Conservation (phyloP, 2,329 filamentous ascomycete genomes). For the Aspergillus eucalypticola region DNA sequence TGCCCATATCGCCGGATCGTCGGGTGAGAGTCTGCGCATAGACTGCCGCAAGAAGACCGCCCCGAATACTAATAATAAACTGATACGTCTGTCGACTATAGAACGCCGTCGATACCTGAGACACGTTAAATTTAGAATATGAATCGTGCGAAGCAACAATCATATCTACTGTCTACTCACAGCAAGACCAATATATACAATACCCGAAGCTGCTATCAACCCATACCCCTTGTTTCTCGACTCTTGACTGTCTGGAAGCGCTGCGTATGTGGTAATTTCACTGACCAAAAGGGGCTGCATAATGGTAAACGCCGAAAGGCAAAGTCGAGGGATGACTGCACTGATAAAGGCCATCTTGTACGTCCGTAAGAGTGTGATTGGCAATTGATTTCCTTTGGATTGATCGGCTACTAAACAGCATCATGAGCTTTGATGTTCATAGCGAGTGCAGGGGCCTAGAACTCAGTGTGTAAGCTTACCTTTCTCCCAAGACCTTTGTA, state of each 20-base stretch:
- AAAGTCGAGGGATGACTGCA: neutral
- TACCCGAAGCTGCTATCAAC: neutral
- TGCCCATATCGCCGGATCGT: neutral
- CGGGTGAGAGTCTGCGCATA: neutral
- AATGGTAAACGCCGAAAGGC: neutral
- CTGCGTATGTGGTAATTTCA: neutral
- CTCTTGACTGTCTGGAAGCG: neutral
- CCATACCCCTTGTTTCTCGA: neutral
- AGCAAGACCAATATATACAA: neutral
- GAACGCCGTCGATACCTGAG: neutral
- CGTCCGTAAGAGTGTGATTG: neutral
- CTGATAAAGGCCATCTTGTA: neutral
- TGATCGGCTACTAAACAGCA: neutral
- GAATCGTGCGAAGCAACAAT: no score
- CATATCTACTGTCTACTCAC: neutral
- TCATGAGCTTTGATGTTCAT: neutral
- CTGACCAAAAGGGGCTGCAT: neutral
- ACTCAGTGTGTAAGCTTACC: neutral
- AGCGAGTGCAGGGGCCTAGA: no score
- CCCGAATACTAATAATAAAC: neutral
- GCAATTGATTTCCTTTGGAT: neutral
- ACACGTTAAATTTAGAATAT: neutral
- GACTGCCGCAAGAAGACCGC: neutral
- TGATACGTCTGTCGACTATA: neutral
- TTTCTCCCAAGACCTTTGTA: neutral